phyloP scores from a whole-genome alignment of 495 filamentous ascomycete genomes.

The Paragyromitra xinjiangensis region DNA sequence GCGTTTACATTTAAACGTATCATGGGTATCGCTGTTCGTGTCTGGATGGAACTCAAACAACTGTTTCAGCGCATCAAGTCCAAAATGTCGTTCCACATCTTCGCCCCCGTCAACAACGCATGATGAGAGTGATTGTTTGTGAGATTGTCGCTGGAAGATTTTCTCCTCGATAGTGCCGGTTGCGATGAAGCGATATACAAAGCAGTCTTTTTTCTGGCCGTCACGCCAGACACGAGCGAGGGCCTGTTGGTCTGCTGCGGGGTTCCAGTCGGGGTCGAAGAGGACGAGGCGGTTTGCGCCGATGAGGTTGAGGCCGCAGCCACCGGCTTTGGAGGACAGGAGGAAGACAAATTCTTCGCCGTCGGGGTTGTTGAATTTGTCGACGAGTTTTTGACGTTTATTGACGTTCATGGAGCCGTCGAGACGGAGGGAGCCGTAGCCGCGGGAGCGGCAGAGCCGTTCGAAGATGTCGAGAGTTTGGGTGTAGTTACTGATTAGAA shows the following conservation, averaged over 20 bases:
- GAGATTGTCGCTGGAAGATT: slow-evolving; percentile 97
- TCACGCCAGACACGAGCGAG: slow-evolving; percentile 98
- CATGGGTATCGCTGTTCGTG: slow-evolving; percentile 92
- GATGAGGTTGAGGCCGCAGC: slow-evolving; percentile 96
- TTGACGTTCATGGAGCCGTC: slow-evolving; percentile 98
- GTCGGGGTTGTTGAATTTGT: slow-evolving; percentile 96
- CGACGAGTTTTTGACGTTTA: slow-evolving; percentile 95
- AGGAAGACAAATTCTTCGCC: slow-evolving; percentile 93
- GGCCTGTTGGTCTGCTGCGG: slow-evolving; percentile 96
- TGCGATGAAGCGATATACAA: slow-evolving; percentile 98
- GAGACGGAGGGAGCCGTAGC: slow-evolving; percentile 85
- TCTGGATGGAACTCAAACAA: slow-evolving; percentile 89
- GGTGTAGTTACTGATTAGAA: slow-evolving; percentile 98
- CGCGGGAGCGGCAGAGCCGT: slow-evolving; percentile 81
- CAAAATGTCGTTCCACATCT: slow-evolving; percentile 97
- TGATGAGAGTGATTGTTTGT: slow-evolving; percentile 95
- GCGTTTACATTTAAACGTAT: slow-evolving; percentile 98
- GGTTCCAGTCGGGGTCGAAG: slow-evolving; percentile 99
- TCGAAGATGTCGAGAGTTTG: slow-evolving; percentile 96
- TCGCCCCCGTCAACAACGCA: slow-evolving; percentile 98
- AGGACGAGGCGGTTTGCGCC: slow-evolving; percentile 96
- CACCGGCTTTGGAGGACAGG: slow-evolving; percentile 94
- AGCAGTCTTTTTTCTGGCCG: slow-evolving; percentile 98
- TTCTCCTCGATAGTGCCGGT: slow-evolving; percentile 99
- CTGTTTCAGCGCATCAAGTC: slow-evolving; percentile 84